These are phyloP conservation scores for Yamadazyma triangularis DNA, from an alignment of 1,139 yeast species.

Conservation along the genomic window DNA sequence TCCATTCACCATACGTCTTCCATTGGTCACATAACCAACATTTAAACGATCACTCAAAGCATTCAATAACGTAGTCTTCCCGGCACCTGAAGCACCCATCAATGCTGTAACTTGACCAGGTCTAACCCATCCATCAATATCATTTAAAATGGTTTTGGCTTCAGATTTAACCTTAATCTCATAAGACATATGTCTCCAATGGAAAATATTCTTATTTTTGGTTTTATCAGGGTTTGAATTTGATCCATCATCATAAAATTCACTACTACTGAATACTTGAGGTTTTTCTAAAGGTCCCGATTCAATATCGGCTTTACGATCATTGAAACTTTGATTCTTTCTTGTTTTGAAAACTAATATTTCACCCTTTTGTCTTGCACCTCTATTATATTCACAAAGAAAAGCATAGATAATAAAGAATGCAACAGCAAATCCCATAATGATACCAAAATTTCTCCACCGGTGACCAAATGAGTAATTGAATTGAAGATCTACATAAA, in stretches of 20 bases:
- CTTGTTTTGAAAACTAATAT: conserved; percentile 47
- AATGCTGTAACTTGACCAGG: conserved; percentile 36
- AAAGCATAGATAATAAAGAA: conserved; percentile 38
- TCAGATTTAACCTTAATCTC: conserved; percentile 33
- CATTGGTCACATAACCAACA: conserved; percentile 29
- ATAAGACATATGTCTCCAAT: conserved; percentile 41
- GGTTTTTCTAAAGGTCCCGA: conserved; percentile 10
- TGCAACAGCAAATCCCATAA: not conserved
- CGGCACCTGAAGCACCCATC: conserved; percentile 40
- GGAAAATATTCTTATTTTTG: conserved; percentile 27
- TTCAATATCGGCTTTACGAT: conserved; percentile 13
- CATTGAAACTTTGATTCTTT: conserved; percentile 22
- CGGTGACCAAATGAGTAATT: conserved; percentile 52
- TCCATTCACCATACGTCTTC: conserved; percentile 35
- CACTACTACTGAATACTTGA: too few species aligned
- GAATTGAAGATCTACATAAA: conserved; percentile 43
- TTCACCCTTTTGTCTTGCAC: conserved; percentile 79
- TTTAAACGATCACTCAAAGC: conserved; percentile 37
- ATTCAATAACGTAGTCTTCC: conserved; percentile 34
- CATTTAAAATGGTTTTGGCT: conserved; percentile 48
- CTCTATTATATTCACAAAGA: conserved; percentile 61
- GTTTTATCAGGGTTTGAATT: conserved; percentile 1
- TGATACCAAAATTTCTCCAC: conserved; percentile 82
- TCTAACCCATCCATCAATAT: conserved; percentile 53
- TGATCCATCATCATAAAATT: conserved; percentile 1